These are phyloP conservation scores for Achaetomiella virescens DNA, from an alignment of 495 filamentous ascomycete species.

Conservation along the genomic window DNA sequence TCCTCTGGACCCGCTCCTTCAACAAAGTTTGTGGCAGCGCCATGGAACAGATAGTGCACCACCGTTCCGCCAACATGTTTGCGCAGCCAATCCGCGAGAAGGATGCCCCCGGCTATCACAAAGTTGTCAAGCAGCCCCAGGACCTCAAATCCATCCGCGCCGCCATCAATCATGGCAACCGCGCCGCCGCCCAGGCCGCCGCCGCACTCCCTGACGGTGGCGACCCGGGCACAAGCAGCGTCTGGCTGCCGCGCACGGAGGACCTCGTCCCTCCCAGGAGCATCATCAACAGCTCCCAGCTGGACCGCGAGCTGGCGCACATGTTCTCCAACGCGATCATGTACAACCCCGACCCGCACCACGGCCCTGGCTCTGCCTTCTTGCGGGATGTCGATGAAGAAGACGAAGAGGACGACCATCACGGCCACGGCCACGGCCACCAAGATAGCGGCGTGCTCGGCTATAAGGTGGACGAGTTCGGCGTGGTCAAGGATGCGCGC, in stretches of 20 bases:
- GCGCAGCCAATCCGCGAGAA: slow-evolving; percentile 73
- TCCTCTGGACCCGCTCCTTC: slow-evolving; percentile 71
- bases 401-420: slow-evolving; percentile 30
- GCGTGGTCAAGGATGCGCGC: slow-evolving; percentile 71
- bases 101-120: slow-evolving; percentile 81
- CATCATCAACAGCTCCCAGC: slow-evolving; percentile 88
- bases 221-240: slow-evolving; percentile 40
- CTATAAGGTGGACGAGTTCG: slow-evolving; percentile 62
- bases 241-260: slow-evolving; percentile 62
- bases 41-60: slow-evolving; percentile 75
- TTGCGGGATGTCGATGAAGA: slow-evolving; percentile 26
- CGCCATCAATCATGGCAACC: slow-evolving; percentile 70
- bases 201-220: slow-evolving; percentile 40
- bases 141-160: slow-evolving; percentile 81
- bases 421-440: neutral
- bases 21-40: slow-evolving; percentile 68
- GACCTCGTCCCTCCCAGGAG: slow-evolving; percentile 79
- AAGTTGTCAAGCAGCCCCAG: slow-evolving; percentile 78
- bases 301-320: slow-evolving; percentile 92
- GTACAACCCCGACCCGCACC: slow-evolving; percentile 77
- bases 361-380: slow-evolving; percentile 61
- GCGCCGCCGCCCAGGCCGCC: slow-evolving; percentile 60
- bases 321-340: slow-evolving; percentile 98
- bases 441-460: slow-evolving; percentile 45
- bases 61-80: slow-evolving; percentile 87